phyloP scores from a whole-genome alignment of 2,329 filamentous ascomycete species.

The Shiraia sp. region DNA sequence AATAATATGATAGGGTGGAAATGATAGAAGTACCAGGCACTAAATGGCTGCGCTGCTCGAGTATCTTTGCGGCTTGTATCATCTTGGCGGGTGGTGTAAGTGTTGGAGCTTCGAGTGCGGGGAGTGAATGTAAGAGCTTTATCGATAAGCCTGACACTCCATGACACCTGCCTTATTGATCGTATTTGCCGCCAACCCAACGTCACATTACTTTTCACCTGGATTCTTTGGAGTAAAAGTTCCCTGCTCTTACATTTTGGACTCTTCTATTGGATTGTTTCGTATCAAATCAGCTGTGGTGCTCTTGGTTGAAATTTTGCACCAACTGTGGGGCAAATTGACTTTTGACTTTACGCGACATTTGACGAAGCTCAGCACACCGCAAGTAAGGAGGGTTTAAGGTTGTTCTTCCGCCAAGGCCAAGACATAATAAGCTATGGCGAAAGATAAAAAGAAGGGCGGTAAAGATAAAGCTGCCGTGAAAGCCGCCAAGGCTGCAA shows the following conservation, averaged over 20 bases:
- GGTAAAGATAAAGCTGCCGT: constrained; percentile 48
- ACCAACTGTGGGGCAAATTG: constrained; percentile 20
- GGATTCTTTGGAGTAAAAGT: no score
- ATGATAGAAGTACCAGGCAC: constrained; percentile 44
- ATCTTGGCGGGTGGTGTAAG: constrained; percentile 24
- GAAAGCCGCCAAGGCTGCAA: constrained; percentile 63
- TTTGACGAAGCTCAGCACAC: background rate
- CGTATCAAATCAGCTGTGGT: no score
- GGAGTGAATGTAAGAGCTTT: constrained; percentile 16
- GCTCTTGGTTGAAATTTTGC: constrained; percentile 18
- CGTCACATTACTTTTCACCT: no score
- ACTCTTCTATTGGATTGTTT: no score
- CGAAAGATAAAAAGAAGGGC: constrained; percentile 57
- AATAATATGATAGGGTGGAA: background rate
- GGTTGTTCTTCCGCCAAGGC: background rate
- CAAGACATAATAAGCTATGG: constrained; percentile 43
- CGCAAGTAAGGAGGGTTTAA: constrained; percentile 48
- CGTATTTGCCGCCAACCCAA: background rate
- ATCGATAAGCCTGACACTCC: constrained; percentile 22
- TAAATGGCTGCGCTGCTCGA: constrained; percentile 51
- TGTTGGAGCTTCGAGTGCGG: constrained; percentile 4
- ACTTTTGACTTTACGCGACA: background rate
- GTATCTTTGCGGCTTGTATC: constrained; percentile 52
- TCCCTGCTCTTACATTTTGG: background rate
- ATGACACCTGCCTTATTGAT: background rate